A percentile compares a stretch with the other conserved stretches of the same genome.
Conservation (phyloP, 2,329 filamentous ascomycete genomes). For the Trichoderma koningiopsis region DNA sequence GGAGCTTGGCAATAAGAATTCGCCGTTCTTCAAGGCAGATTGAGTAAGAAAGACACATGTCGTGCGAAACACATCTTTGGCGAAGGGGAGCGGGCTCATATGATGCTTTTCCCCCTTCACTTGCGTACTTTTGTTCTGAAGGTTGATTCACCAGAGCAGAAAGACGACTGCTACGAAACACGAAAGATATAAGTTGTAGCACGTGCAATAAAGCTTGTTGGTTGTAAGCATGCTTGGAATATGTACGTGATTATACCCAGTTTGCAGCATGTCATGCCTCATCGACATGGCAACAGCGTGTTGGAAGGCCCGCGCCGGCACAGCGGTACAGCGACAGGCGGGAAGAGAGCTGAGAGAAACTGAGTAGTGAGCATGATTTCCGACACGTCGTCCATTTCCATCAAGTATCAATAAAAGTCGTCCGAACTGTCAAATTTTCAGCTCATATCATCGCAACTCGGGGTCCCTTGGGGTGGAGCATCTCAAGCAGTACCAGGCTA, state of each 20-base stretch:
- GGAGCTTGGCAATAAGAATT: not conserved
- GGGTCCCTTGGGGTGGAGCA: not conserved
- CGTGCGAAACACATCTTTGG: not conserved
- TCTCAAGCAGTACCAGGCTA: not conserved
- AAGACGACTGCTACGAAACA: not conserved
- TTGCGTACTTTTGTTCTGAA: not conserved
- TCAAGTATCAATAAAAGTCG: not conserved
- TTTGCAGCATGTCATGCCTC: constrained; percentile 10
- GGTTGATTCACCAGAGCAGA: not conserved
- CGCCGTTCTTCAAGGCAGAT: not conserved
- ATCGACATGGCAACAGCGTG: constrained; percentile 5
- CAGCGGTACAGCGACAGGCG: not conserved
- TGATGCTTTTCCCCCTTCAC: not conserved
- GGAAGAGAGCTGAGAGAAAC: constrained; percentile 13
- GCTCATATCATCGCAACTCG: not conserved
- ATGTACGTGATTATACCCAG: not conserved
- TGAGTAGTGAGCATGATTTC: not conserved
- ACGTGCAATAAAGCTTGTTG: constrained; percentile 6
- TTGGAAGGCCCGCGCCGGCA: not conserved
- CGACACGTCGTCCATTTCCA: not conserved
- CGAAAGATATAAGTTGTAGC: constrained; percentile 10
- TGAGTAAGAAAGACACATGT: not conserved
- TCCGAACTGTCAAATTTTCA: not conserved
- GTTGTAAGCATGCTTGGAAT: not conserved
- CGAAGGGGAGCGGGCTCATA: not conserved